Base-by-base conservation (phyloP, 2,329 filamentous ascomycete species). In the Fusarium irregulare region DNA sequence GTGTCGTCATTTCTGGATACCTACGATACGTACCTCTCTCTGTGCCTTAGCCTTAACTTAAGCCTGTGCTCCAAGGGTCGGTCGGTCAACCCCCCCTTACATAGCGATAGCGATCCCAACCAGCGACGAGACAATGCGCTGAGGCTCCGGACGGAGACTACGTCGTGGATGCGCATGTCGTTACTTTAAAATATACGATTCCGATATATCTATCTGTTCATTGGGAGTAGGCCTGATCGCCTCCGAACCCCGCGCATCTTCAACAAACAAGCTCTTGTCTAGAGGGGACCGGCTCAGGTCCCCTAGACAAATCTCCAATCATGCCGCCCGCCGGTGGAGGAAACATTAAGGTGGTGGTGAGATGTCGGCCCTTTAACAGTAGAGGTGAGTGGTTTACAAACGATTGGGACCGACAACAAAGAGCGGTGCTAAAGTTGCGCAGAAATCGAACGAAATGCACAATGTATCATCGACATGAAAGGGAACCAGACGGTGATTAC, bases 261-360 rank as follows among this genome's bases (percentile, higher is more conserved):
- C 66, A 58, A 66, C 58, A 59, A 66, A 65, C 64, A 75, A 71
- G 58, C 56, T 60, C 58, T 56, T 57, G 60, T 56, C 72, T 49
- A 65, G 57, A 75, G 79, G 78, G 79, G 78, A 76, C 80, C 79
- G 72, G 41, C 61, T 51, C 66, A 66, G 80, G 79, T 80, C 80
- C 79, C 80, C 78, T 73, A 68, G 71, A 70, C 71, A 62, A 66
- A 63, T 60, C 62, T 68, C 72, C 73, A 75, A 71, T 56, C 76
- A 82, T 82, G 80, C 76, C 80, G 73, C 80, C 84, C 66, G 84
- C 88, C 75, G 93, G 93, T 78, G 94, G 92, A 83, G 94, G 96
- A 79, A 99, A 99, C 80, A 99, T 99, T 82, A 99, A 99, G 91
- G 96, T 99, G 84, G 96, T 99, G 86, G 96, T 99, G 85, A 90